Evolutionary conservation across 441 rosid genomes (phyloP).

Genomic region (Cnidoscolus chayamansa): DNA sequence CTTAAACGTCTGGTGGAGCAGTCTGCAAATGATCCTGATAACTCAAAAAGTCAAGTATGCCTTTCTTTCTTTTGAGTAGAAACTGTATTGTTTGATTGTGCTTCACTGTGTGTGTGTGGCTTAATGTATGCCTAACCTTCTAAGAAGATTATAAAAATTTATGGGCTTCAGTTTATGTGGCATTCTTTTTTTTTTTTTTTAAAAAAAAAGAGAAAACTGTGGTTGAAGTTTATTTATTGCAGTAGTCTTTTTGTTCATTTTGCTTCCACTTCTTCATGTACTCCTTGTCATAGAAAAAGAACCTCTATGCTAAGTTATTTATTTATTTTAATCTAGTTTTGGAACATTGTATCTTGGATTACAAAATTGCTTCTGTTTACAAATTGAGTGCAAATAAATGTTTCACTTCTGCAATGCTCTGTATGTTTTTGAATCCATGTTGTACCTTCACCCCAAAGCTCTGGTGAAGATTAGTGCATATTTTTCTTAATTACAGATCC

Average conservation of each 20-base stretch:
- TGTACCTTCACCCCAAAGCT: background rate
- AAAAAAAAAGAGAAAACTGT: background rate
- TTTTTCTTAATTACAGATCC: constrained; percentile 46
- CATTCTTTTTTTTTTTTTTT: background rate
- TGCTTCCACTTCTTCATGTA: constrained; percentile 4
- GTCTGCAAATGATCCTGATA: constrained; percentile 79
- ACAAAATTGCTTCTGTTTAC: background rate
- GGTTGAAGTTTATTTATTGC: background rate
- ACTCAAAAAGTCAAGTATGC: constrained; percentile 71
- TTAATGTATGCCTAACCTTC: background rate
- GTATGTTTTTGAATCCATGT: constrained; percentile 9
- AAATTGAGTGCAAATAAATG: background rate
- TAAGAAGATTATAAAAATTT: background rate
- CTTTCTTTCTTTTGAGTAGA: constrained; percentile 11
- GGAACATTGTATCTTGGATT: no score
- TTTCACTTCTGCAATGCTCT: constrained; percentile 11
- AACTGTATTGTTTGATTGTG: background rate
- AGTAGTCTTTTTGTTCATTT: background rate
- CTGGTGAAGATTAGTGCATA: constrained; percentile 8
- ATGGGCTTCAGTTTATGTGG: background rate
- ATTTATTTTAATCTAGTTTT: background rate
- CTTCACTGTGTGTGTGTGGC: background rate
- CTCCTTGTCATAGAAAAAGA: background rate
- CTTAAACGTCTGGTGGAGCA: constrained; percentile 93
- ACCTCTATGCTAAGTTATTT: background rate